Conservation (phyloP, 2,329 filamentous ascomycete genomes). For the Claviceps sp. region DNA sequence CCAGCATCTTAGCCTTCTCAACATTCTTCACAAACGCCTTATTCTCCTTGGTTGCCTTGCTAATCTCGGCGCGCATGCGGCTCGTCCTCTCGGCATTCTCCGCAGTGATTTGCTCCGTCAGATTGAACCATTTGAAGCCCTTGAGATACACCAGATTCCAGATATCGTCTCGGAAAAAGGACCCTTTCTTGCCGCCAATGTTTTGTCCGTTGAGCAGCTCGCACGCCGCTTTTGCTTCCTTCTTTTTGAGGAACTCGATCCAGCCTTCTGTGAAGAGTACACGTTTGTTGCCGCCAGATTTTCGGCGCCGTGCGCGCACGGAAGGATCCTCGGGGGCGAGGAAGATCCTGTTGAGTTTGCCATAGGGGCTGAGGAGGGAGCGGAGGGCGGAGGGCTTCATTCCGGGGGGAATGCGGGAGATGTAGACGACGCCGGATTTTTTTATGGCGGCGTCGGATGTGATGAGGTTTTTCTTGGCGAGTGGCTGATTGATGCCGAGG, state of each 20-base stretch:
- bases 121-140: constrained; percentile 69
- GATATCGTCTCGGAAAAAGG: constrained; percentile 73
- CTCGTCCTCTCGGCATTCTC: constrained; percentile 71
- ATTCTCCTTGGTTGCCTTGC: constrained; percentile 63
- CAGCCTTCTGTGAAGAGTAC: constrained; percentile 72
- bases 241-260: constrained; percentile 69
- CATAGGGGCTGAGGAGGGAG: constrained; percentile 61
- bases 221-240: constrained; percentile 62
- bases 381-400: constrained; percentile 75
- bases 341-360: constrained; percentile 64
- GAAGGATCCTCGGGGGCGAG: constrained; percentile 61
- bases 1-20: constrained; percentile 66
- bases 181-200: constrained; percentile 73
- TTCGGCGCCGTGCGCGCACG: constrained; percentile 51
- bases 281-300: constrained; percentile 70
- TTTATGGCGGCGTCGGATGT: constrained; percentile 49
- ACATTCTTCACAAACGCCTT: constrained; percentile 69
- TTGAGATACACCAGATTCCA: constrained; percentile 75
- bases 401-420: constrained; percentile 74
- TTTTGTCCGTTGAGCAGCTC: constrained; percentile 64
- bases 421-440: constrained; percentile 69
- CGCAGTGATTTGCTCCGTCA: constrained; percentile 64
- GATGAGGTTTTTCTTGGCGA: constrained; percentile 56
- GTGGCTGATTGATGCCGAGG: constrained; percentile 36
- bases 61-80: constrained; percentile 65